phyloP scores from a whole-genome alignment of 2,329 filamentous ascomycete genomes.

The Hymenoscyphus scutula region DNA sequence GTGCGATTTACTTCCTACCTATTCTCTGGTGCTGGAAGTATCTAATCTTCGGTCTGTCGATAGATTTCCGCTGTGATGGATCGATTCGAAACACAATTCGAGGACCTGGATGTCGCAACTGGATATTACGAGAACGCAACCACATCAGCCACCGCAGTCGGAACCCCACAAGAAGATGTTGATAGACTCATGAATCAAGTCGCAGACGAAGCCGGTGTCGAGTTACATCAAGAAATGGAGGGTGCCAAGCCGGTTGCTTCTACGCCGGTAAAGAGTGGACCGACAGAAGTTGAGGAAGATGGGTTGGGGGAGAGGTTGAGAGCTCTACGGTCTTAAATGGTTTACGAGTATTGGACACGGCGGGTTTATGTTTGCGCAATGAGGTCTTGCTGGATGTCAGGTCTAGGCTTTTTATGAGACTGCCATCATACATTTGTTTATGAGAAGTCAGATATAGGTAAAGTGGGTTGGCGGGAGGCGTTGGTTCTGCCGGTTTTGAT shows the following conservation, averaged over 20 bases:
- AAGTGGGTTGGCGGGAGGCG: conserved; percentile 1
- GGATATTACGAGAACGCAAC: conserved; percentile 77
- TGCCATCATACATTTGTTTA: conserved; percentile 1
- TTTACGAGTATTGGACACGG: not conserved
- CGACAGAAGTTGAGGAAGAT: conserved; percentile 76
- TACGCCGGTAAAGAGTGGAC: conserved; percentile 58
- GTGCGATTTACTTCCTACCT: conserved; percentile 37
- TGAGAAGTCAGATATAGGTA: conserved; percentile 1
- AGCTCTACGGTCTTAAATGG: conserved; percentile 44
- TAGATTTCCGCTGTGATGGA: conserved; percentile 66
- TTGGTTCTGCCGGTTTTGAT: conserved; percentile 5
- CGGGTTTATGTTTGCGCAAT: not conserved
- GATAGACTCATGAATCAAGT: conserved; percentile 82
- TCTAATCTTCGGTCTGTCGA: conserved; percentile 4
- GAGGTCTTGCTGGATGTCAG: not conserved
- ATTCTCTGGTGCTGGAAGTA: not conserved
- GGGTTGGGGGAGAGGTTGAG: conserved; percentile 60
- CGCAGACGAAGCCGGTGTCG: conserved; percentile 83
- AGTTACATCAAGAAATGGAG: conserved; percentile 72
- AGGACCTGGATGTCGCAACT: conserved; percentile 48
- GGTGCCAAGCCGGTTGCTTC: conserved; percentile 56
- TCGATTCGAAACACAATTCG: conserved; percentile 57
- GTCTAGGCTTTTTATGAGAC: not conserved
- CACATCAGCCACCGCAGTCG: conserved; percentile 70
- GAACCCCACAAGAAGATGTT: conserved; percentile 77